Percentiles rank a stretch among this genome's conserved stretches.
phyloP scores from a whole-genome alignment of 2,329 filamentous ascomycete species.

The Clonostachys solani region DNA sequence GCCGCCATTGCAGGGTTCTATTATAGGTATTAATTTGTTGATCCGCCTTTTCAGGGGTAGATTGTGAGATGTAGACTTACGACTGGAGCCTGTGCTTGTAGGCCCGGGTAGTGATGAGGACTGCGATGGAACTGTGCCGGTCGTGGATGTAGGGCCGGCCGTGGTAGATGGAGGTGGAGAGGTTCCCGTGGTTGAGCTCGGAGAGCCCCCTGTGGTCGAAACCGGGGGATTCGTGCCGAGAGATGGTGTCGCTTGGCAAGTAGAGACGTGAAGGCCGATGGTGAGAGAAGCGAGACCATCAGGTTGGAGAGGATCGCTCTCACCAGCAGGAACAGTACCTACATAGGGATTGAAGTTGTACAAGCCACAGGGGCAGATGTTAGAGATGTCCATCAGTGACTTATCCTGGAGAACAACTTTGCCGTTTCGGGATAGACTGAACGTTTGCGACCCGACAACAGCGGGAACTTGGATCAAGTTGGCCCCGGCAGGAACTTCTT shows the following conservation, averaged over 20 bases:
- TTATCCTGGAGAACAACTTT: constrained; percentile 36
- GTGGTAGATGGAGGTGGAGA: no score
- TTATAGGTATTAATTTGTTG: no score
- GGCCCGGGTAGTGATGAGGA: no score
- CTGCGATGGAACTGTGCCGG: no score
- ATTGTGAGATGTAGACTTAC: no score
- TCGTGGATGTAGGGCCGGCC: no score
- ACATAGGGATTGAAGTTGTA: constrained; percentile 56
- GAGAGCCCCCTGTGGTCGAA: no score
- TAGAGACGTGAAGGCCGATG: constrained; percentile 17
- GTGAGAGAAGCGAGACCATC: constrained; percentile 21
- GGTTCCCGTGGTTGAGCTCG: no score
- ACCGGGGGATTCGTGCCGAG: not conserved
- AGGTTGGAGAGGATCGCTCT: constrained; percentile 26
- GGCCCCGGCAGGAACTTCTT: constrained; percentile 39
- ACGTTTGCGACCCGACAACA: constrained; percentile 40
- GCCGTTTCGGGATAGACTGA: constrained; percentile 35
- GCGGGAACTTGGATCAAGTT: constrained; percentile 38
- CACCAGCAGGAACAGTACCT: constrained; percentile 36
- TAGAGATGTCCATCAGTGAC: constrained; percentile 42
- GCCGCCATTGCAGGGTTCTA: no score
- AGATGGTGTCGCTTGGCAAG: constrained; percentile 8
- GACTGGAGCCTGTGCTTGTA: no score
- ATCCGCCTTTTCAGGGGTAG: no score
- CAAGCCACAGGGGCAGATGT: constrained; percentile 44